Conservation (phyloP, 2,329 filamentous ascomycete species). For the Corniculantispora saksenae region DNA sequence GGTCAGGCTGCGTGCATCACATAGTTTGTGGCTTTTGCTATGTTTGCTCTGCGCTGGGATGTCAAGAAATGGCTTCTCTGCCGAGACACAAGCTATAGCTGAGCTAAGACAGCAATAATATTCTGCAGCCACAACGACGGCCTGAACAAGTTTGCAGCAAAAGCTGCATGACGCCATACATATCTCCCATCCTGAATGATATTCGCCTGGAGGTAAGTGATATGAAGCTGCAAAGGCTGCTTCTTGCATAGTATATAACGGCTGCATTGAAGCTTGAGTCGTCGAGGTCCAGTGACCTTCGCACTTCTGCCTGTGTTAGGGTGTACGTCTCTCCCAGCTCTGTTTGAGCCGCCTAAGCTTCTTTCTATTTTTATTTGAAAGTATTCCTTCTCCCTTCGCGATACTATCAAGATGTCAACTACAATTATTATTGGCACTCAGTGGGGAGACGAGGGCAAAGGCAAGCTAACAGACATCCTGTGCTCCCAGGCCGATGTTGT, state of each 20-base stretch:
- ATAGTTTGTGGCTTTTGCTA: too few species aligned
- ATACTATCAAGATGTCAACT: not conserved
- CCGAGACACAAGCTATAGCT: not conserved
- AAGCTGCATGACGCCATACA: not conserved
- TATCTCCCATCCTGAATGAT: not conserved
- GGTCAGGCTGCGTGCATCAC: too few species aligned
- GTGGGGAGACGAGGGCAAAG: conserved; percentile 12
- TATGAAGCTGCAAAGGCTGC: too few species aligned
- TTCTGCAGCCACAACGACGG: not conserved
- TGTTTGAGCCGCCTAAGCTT: not conserved
- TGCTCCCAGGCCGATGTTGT: conserved; percentile 11
- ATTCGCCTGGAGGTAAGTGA: too few species aligned
- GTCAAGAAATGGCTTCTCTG: too few species aligned
- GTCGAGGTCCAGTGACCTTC: too few species aligned
- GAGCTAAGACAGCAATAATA: not conserved
- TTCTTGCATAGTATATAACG: too few species aligned
- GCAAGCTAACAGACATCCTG: conserved; percentile 7
- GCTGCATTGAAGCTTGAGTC: not conserved
- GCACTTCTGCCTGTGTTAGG: too few species aligned
- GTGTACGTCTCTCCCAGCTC: too few species aligned
- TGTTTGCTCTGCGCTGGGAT: too few species aligned
- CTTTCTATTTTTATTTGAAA: not conserved
- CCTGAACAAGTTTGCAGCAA: not conserved
- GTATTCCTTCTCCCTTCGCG: not conserved
- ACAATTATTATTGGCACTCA: conserved; percentile 11